A percentile compares a stretch with the other conserved stretches of the same genome.
These are phyloP conservation scores for Tylopilus cervinicoccineus DNA, from an alignment of 768 basidiomycete species.

Conservation along the genomic window DNA sequence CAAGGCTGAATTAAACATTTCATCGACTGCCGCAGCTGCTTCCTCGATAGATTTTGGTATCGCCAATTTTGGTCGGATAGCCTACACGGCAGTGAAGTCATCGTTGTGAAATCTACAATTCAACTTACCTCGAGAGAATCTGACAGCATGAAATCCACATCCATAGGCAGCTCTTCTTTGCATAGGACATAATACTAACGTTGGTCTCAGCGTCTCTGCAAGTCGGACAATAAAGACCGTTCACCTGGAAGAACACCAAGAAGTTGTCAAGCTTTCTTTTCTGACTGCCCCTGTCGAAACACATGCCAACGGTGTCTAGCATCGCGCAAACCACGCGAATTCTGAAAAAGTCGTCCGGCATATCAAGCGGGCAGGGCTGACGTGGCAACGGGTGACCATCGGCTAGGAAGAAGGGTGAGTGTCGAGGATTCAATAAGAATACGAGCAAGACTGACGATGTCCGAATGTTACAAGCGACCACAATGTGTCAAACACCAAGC, in stretches of 20 bases:
- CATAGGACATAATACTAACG: conserved; percentile 78
- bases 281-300: conserved; percentile 92
- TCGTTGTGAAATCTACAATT: neutral
- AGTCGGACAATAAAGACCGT: neutral
- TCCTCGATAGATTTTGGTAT: conserved; percentile 76
- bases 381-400: conserved; percentile 86
- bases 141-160: conserved; percentile 94
- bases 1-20: conserved; percentile 70
- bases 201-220: conserved; percentile 3
- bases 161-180: conserved; percentile 91
- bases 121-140: conserved; percentile 83
- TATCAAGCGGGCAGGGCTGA: conserved; percentile 72
- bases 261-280: conserved; percentile 93
- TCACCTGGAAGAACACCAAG: conserved; percentile 89
- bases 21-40: conserved; percentile 85
- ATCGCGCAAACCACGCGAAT: conserved; percentile 87
- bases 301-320: conserved; percentile 94
- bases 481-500: conserved; percentile 87
- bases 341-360: conserved; percentile 96
- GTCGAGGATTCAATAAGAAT: neutral
- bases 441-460: conserved; percentile 64
- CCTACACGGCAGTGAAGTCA: conserved; percentile 39
- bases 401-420: conserved; percentile 43
- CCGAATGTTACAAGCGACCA: conserved; percentile 96
- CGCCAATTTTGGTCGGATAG: conserved; percentile 78